Conservation (phyloP, 768 basidiomycete genomes). For the Tulasnella sp. region DNA sequence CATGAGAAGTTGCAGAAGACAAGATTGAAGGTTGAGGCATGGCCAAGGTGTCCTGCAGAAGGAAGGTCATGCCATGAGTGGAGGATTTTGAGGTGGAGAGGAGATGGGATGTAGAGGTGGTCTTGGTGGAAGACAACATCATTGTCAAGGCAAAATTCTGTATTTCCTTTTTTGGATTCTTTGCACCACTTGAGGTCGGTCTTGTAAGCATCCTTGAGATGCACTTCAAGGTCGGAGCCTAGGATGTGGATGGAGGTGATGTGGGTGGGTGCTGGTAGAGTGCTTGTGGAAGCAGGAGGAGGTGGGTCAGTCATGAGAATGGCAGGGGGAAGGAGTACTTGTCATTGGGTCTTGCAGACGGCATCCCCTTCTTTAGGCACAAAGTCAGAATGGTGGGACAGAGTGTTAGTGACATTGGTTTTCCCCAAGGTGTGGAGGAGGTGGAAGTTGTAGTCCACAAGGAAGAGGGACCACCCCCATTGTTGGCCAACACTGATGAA, state of each 20-base stretch:
- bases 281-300: not conserved
- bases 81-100: slow-evolving; percentile 21
- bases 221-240: not conserved
- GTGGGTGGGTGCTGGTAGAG: not conserved
- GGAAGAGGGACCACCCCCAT: slow-evolving; percentile 21
- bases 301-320: not conserved
- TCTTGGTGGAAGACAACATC: slow-evolving; percentile 16
- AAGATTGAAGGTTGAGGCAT: slow-evolving; percentile 25
- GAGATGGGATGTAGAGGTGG: slow-evolving; percentile 26
- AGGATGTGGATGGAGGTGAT: not conserved
- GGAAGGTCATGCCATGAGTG: slow-evolving; percentile 29
- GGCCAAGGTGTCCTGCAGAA: slow-evolving; percentile 34
- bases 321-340: not conserved
- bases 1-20: slow-evolving; percentile 32
- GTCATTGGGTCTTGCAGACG: too few species aligned
- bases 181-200: not conserved
- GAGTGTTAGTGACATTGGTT: not conserved
- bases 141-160: not conserved
- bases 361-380: too few species aligned
- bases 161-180: not conserved
- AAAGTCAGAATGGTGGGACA: not conserved
- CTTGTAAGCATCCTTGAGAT: not conserved
- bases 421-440: slow-evolving; percentile 17
- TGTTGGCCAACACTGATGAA: too few species aligned
- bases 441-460: slow-evolving; percentile 13